Conservation (phyloP, 352 stramenopile genomes). For the Elongisporangium undulatum region DNA sequence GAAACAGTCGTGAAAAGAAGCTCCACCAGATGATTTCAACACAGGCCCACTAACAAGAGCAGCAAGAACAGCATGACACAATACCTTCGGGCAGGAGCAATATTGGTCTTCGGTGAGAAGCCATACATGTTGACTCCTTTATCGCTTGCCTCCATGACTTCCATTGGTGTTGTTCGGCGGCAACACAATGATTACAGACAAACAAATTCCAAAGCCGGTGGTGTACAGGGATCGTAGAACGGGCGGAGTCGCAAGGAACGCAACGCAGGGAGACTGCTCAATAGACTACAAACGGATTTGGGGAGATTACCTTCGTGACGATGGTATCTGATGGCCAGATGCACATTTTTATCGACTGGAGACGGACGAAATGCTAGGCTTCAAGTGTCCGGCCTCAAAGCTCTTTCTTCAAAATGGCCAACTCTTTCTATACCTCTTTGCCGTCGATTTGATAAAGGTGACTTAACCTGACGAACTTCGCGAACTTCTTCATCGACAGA, state of each 20-base stretch:
- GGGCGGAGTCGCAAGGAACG: background rate
- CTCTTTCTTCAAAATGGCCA: background rate
- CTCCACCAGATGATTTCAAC: background rate
- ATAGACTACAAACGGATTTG: background rate
- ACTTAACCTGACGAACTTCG: background rate
- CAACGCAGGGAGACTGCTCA: background rate
- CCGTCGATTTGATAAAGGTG: background rate
- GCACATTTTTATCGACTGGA: background rate
- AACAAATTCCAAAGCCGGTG: background rate
- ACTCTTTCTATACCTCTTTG: background rate
- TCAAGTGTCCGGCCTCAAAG: background rate
- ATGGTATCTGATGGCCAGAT: background rate
- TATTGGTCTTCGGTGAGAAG: too few relatives aligned
- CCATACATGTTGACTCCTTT: too few relatives aligned
- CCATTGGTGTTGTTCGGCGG: too few relatives aligned
- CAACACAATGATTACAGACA: too few relatives aligned
- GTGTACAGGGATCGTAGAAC: background rate
- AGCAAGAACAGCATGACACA: background rate
- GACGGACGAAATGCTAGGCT: background rate
- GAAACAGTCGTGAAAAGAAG: conserved; percentile 1
- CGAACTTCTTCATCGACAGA: background rate
- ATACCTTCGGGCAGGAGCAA: too few relatives aligned
- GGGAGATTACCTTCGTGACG: background rate
- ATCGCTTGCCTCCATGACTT: too few relatives aligned
- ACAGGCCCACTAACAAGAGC: background rate